These are phyloP conservation scores for Cyberlindnera americana DNA, from an alignment of 805 yeast genomes.

Conservation along the genomic window DNA sequence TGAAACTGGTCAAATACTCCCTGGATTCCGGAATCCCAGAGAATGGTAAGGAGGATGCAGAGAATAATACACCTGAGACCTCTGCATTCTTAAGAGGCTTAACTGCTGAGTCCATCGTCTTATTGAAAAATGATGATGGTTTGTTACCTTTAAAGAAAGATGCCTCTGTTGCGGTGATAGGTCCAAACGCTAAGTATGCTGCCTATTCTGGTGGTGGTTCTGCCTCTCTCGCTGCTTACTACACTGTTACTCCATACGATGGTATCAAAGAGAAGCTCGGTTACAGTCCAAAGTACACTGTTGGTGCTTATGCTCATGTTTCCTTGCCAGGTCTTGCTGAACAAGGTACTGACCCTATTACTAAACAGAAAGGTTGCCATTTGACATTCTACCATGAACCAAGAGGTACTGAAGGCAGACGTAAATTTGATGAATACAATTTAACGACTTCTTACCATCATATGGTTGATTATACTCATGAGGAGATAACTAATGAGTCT, in stretches of 20 bases:
- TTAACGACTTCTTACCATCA: slow-evolving; percentile 16
- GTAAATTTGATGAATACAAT: slow-evolving; percentile 27
- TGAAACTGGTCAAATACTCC: slow-evolving; percentile 44
- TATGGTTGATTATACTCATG: slow-evolving; percentile 29
- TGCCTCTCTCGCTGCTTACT: slow-evolving; percentile 46
- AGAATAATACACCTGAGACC: slow-evolving; percentile 44
- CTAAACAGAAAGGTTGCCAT: slow-evolving; percentile 23
- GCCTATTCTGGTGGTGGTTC: slow-evolving; percentile 61
- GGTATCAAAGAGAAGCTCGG: slow-evolving; percentile 35
- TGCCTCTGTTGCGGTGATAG: slow-evolving; percentile 47
- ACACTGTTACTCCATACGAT: slow-evolving; percentile 44
- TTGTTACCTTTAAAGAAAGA: slow-evolving; percentile 45
- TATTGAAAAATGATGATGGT: slow-evolving; percentile 48
- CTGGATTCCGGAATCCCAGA: slow-evolving; percentile 41
- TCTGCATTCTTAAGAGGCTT: slow-evolving; percentile 35
- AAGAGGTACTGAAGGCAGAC: slow-evolving; percentile 19
- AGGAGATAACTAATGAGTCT: slow-evolving; percentile 14
- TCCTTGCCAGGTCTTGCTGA: slow-evolving; percentile 30
- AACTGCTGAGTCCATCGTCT: slow-evolving; percentile 49
- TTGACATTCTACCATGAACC: slow-evolving; percentile 23
- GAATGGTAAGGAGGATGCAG: slow-evolving; percentile 33
- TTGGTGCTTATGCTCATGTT: slow-evolving; percentile 34
- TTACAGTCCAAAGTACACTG: slow-evolving; percentile 21
- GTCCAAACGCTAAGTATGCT: slow-evolving; percentile 52
- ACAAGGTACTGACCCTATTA: slow-evolving; percentile 13